phyloP scores from a whole-genome alignment of 768 basidiomycete species.

The Auricularia heimuer region DNA sequence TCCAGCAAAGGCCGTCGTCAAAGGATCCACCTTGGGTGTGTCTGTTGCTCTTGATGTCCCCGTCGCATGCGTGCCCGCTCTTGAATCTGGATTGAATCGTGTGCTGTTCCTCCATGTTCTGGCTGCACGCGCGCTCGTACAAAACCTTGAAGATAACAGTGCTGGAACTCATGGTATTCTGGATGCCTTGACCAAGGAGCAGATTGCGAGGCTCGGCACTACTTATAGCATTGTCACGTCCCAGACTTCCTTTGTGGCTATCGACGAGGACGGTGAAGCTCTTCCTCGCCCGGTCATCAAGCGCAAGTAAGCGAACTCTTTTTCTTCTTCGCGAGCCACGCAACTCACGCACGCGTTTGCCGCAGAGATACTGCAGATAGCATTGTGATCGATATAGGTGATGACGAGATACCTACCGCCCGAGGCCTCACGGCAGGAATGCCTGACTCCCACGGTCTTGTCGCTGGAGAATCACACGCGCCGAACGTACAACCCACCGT shows the following conservation, averaged over 20 bases:
- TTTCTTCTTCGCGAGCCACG: no score
- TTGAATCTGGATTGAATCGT: slow-evolving; percentile 9
- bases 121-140: slow-evolving; percentile 45
- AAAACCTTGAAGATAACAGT: slow-evolving; percentile 32
- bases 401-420: no score
- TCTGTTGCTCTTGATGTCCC: slow-evolving; percentile 11
- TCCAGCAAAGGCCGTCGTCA: not conserved
- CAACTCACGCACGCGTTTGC: no score
- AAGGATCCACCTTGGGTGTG: slow-evolving; percentile 2
- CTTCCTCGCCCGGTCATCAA: not conserved
- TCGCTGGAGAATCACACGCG: no score
- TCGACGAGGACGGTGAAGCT: slow-evolving; percentile 21
- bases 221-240: slow-evolving; percentile 42
- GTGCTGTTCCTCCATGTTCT: slow-evolving; percentile 39
- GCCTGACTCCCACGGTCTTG: no score
- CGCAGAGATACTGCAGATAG: no score
- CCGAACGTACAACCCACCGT: no score
- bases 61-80: not conserved
- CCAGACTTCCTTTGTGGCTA: slow-evolving; percentile 48
- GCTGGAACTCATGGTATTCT: slow-evolving; percentile 23
- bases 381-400: no score
- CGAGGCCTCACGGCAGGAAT: no score
- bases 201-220: slow-evolving; percentile 40
- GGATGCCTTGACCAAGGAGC: slow-evolving; percentile 29
- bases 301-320: no score